Base-by-base conservation (phyloP, 768 basidiomycete genomes). In the Russula vinacea region DNA sequence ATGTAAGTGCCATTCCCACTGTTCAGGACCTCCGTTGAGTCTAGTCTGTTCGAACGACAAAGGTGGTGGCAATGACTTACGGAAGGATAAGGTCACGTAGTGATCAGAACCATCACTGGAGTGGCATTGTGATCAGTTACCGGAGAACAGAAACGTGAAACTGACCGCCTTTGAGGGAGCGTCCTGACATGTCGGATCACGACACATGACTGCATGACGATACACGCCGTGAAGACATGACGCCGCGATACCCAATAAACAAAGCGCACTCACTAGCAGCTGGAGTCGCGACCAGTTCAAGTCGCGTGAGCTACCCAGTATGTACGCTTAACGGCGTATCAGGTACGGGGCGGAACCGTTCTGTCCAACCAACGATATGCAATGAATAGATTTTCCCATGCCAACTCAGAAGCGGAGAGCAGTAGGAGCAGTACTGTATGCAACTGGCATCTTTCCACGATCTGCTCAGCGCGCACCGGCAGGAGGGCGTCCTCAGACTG, bases 181-280 rank as follows among this genome's bases (percentile, higher is more conserved):
- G 33, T 29, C 51, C 56, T 45, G 22, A 53, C 62, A 57, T 24
- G 56, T 51, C 62, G 62, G 49, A 62, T 56, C 56, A 62, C 22
- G 22, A 50, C 29, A 26, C 32, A 52, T 14, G 29, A 39, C 33
- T n/a, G 19, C 32, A 52, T 14, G 29, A 39, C 33, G 55, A 44
- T 42, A 52, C 13, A 17, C 17, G 22, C 51, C 14, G 40, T 37
- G 22, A 58, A 26, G 33, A 44, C 40, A 57, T 10, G 40, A 50
- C 9, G 13, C 29, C 50, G 24, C 55, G 10, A 37, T 54, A 24
- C 19, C 24, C 22, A 22, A 39, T 6, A 53, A 53, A 14, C 24
- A 32, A 32, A 29, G 29, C 29, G 17, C 17, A 32, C 10, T 17
- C 35, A 45, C 44, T 45, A 5, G 35, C 16, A 26, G 16, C 2